Percentiles rank a stretch among this genome's conserved stretches.
Conservation (phyloP, 768 basidiomycete genomes). For the Boletus speciosus region DNA sequence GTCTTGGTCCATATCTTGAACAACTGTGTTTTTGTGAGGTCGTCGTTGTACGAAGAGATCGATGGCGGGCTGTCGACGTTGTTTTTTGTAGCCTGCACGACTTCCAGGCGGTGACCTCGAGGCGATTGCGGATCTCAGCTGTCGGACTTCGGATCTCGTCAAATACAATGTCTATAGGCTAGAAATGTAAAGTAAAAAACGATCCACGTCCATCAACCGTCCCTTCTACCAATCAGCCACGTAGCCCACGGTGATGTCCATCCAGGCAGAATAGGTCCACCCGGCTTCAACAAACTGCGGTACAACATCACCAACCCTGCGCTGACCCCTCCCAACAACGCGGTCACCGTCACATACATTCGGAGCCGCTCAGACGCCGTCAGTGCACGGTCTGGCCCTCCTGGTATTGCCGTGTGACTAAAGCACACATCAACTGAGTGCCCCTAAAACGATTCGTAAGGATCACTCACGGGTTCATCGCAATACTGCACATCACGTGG, state of each 20-base stretch:
- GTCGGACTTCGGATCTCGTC: slow-evolving; percentile 35
- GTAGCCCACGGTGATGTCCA: slow-evolving; percentile 62
- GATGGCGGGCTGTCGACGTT: slow-evolving; percentile 13
- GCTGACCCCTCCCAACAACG: slow-evolving; percentile 67
- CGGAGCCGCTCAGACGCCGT: slow-evolving; percentile 64
- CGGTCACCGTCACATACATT: slow-evolving; percentile 70
- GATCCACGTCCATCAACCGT: slow-evolving; percentile 19
- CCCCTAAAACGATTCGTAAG: slow-evolving; percentile 1
- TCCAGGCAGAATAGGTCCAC: slow-evolving; percentile 45
- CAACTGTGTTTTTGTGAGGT: background rate
- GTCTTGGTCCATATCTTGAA: slow-evolving; percentile 67
- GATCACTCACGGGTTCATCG: slow-evolving; percentile 77
- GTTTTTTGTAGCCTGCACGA: slow-evolving; percentile 16
- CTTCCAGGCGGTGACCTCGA: slow-evolving; percentile 32
- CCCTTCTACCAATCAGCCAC: slow-evolving; percentile 62
- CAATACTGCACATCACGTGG: slow-evolving; percentile 79
- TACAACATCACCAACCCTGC: slow-evolving; percentile 70
- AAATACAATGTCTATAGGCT: slow-evolving; percentile 14
- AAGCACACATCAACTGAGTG: slow-evolving; percentile 9
- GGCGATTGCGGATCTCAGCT: slow-evolving; percentile 36
- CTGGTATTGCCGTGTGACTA: slow-evolving; percentile 69
- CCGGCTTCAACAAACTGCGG: slow-evolving; percentile 64
- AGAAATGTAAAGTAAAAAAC: slow-evolving; percentile 5
- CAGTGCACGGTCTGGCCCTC: slow-evolving; percentile 78
- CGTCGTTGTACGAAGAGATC: slow-evolving; percentile 10